Evolutionary conservation across 2,329 filamentous ascomycete species (phyloP).

Genomic region (Pseudocercospora pini-densiflorae): DNA sequence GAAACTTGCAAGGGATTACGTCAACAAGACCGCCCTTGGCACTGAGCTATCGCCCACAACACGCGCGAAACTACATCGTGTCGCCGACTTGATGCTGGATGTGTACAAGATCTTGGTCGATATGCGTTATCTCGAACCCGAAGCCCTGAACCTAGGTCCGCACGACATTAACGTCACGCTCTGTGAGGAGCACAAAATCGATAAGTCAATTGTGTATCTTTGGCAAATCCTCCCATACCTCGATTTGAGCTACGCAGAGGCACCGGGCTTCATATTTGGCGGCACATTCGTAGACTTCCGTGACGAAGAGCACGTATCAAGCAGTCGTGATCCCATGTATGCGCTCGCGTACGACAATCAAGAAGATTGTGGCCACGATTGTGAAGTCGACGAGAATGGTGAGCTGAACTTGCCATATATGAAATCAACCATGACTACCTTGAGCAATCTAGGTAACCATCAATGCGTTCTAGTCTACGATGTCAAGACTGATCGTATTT

Average conservation of each 20-base stretch:
- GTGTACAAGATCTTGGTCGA: conserved; percentile 6
- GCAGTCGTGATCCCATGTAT: conserved; percentile 7
- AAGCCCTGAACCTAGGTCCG: not conserved
- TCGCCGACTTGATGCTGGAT: conserved; percentile 7
- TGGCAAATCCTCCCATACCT: conserved; percentile 11
- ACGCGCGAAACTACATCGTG: not conserved
- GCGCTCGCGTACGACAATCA: not conserved
- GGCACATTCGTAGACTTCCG: conserved; percentile 7
- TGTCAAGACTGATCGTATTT: conserved; percentile 2
- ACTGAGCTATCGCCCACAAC: not conserved
- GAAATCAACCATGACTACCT: not conserved
- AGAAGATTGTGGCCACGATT: not conserved
- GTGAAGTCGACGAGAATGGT: not conserved
- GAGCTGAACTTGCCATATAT: conserved; percentile 15
- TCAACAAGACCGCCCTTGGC: not conserved
- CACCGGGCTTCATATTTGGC: conserved; percentile 2
- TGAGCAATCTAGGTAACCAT: conserved; percentile 4
- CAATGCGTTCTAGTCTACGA: conserved; percentile 4
- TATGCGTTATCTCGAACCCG: conserved; percentile 11
- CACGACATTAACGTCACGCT: conserved; percentile 6
- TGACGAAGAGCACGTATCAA: not conserved
- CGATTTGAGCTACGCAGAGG: not conserved
- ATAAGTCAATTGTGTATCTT: not conserved
- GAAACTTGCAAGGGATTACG: not conserved
- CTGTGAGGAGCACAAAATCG: conserved; percentile 3